phyloP scores from a whole-genome alignment of 1,284 basidiomycete species.

The Wolfiporia cocos region DNA sequence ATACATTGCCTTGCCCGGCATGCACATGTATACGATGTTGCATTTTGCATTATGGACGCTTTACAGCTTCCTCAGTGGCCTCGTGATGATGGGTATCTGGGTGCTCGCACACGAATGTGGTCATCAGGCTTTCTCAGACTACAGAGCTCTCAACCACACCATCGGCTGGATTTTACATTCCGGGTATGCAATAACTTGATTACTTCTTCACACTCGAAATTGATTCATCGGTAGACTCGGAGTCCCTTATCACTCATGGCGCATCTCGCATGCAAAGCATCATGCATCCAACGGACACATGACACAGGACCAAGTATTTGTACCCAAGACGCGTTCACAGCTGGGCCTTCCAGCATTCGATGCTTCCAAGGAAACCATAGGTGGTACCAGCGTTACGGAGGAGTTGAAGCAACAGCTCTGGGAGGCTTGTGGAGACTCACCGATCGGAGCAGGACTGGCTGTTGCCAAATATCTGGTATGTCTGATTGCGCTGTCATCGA shows the following conservation, averaged over 20 bases:
- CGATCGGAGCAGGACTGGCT: conserved; percentile 69
- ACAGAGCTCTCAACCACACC: conserved; percentile 88
- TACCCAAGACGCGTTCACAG: conserved; percentile 84
- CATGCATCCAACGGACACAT: conserved; percentile 95
- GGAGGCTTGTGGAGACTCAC: conserved; percentile 92
- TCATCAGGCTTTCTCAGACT: conserved; percentile 96
- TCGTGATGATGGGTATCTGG: conserved; percentile 93
- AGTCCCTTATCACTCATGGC: conserved; percentile 98
- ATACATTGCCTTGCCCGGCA: conserved; percentile 52
- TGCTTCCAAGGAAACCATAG: conserved; percentile 61
- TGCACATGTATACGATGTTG: conserved; percentile 57
- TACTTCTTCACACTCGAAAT: conserved; percentile 13
- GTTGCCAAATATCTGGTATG: conserved; percentile 66
- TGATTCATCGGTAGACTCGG: conserved; percentile 82
- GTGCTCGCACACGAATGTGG: conserved; percentile 91
- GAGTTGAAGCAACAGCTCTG: conserved; percentile 74
- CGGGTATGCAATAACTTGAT: conserved; percentile 42
- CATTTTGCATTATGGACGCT: conserved; percentile 74
- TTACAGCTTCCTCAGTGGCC: conserved; percentile 81
- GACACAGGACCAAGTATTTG: conserved; percentile 96
- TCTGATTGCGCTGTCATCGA: not conserved
- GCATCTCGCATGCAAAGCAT: conserved; percentile 94
- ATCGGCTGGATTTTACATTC: conserved; percentile 96
- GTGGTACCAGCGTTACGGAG: conserved; percentile 67
- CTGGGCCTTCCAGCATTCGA: conserved; percentile 59